Base-by-base conservation (phyloP, 352 stramenopile genomes). In the Pythium diclinum region DNA sequence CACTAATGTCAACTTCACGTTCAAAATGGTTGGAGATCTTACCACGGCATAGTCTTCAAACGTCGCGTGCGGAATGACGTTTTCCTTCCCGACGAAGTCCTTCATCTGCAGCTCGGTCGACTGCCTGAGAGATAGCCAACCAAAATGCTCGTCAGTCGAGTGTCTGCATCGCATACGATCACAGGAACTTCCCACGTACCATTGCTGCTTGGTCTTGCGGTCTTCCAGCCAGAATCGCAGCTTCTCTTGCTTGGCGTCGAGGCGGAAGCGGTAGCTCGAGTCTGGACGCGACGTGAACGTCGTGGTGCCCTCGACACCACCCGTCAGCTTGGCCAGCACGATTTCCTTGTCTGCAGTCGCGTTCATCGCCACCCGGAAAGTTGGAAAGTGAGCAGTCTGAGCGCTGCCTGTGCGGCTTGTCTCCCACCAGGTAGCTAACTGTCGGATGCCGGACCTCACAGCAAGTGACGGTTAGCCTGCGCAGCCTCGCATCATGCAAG, bases 1-100 rank as follows among this genome's bases (percentile, higher is more conserved):
- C 25, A 28, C 25, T 1, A 28, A 28, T 28, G 25, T 28, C 25
- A 28, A 28, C 25, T 28, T 28, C 25, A 28, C 25, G 25, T 28
- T 28, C 25, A 28, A 28, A 28, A 28, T 17, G 33, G 25, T 28
- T 56, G 6, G 3, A 56, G 23, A 56, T 14, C 30, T 30, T 47
- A 59, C 52, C 52, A 19, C n/a, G 0, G 23, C 54, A 34, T 60
- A 60, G 36, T 60, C 54, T 0, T 51, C 19, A 11, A 60, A 51
- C 6, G 54, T n/a, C 3, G 54, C 32, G 7, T 32, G 32, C 40
- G 54, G 54, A 30, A 60, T 60, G 13, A 34, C 23, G 6, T 1
- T 17, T 0, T 32, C 25, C n/a, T 60, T 21, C 21, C 49, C 11
- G 17, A 33, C 54, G 2, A 60, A 60, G 40, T 60, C 54, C 19